phyloP scores from a whole-genome alignment of 192 early-diverging fungal genomes.

The Jimgerdemannia lactiflua region DNA sequence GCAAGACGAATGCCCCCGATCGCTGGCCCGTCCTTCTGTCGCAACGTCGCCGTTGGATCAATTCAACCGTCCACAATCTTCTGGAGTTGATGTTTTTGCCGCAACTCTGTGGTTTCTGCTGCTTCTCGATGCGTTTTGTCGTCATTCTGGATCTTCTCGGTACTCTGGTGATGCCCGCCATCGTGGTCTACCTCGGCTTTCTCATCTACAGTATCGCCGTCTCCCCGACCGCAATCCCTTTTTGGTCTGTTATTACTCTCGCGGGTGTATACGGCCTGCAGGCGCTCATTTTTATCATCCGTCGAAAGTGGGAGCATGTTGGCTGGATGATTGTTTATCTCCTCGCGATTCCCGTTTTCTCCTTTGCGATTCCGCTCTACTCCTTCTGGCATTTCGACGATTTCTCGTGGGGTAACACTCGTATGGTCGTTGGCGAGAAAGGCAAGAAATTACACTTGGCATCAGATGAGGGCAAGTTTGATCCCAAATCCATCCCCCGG shows the following conservation, averaged over 20 bases:
- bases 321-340: conserved; percentile 98
- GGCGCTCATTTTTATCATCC: conserved; percentile 75
- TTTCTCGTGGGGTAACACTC: conserved; percentile 99
- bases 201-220: conserved; percentile 65
- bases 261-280: conserved; percentile 89
- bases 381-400: conserved; percentile 99
- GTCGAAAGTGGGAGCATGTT: conserved; percentile 80
- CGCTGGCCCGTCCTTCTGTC: conserved; percentile 91
- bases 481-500: conserved; percentile 70
- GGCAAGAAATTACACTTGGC: conserved; percentile 64
- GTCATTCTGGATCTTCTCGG: conserved; percentile 93
- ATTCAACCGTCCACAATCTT: conserved; percentile 99
- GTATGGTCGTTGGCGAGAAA: conserved; percentile 85
- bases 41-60: conserved; percentile 99
- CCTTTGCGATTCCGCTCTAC: conserved; percentile 81
- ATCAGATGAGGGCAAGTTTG: conserved; percentile 74
- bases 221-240: conserved; percentile 62
- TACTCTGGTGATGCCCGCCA: conserved; percentile 91
- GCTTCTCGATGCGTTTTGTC: conserved; percentile 97
- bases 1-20: conserved; percentile 93
- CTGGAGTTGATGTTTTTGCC: conserved; percentile 91
- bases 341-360: conserved; percentile 86
- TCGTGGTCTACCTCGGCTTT: conserved; percentile 85
- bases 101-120: conserved; percentile 96
- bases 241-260: conserved; percentile 82